Percentiles rank a stretch among this genome's conserved stretches.
These are phyloP conservation scores for Clarireedia paspali DNA, from an alignment of 2,329 filamentous ascomycete species.

Conservation along the genomic window DNA sequence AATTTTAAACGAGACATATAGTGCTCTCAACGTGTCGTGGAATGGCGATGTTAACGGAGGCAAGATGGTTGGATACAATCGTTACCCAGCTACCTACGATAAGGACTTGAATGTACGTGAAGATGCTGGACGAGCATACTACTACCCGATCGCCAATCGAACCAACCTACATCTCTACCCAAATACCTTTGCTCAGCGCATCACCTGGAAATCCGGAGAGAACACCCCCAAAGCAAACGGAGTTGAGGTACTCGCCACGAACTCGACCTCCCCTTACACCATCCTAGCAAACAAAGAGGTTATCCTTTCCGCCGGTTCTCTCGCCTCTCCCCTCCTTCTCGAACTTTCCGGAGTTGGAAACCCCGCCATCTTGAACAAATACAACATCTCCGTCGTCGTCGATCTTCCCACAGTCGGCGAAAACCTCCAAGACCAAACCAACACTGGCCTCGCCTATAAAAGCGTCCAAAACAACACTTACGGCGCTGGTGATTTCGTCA, in stretches of 20 bases:
- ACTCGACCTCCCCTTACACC: constrained; percentile 12
- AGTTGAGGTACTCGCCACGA: constrained; percentile 16
- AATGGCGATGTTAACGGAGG: constrained; percentile 36
- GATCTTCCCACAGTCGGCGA: constrained; percentile 19
- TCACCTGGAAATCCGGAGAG: constrained; percentile 7
- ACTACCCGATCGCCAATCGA: constrained; percentile 32
- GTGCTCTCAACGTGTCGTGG: constrained; percentile 26
- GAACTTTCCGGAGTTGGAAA: constrained; percentile 31
- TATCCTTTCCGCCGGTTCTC: constrained; percentile 25
- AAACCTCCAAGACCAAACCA: constrained; percentile 23
- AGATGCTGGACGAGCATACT: constrained; percentile 37
- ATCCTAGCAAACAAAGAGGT: constrained; percentile 25
- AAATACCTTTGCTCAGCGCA: constrained; percentile 13
- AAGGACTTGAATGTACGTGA: constrained; percentile 31
- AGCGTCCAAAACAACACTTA: constrained; percentile 19
- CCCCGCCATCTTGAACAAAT: constrained; percentile 10
- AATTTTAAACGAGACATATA: constrained; percentile 29
- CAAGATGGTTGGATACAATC: constrained; percentile 31
- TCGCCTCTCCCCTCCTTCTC: constrained; percentile 27
- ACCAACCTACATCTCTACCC: constrained; percentile 30
- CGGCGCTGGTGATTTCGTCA: neutral
- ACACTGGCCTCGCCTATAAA: constrained; percentile 2
- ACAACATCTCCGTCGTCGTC: constrained; percentile 7
- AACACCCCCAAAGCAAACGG: constrained; percentile 32
- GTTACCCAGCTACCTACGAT: constrained; percentile 36